A percentile compares a stretch with the other conserved stretches of the same genome.
phyloP scores from a whole-genome alignment of 78 protist genomes.

The Isochrysis galbana region DNA sequence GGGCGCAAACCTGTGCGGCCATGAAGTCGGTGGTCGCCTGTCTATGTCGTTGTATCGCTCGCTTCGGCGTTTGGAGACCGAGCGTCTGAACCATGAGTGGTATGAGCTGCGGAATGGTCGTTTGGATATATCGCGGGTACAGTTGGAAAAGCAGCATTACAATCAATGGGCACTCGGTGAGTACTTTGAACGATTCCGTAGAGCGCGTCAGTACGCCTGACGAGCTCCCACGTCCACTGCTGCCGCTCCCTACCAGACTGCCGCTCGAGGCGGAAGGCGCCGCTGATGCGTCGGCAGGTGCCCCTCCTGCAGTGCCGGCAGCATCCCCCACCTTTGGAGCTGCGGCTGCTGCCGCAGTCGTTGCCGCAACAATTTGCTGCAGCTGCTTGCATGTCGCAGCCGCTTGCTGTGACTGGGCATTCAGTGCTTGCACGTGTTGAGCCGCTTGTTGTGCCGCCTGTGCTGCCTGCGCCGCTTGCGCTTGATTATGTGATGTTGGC shows the following conservation, averaged over 20 bases:
- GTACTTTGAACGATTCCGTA: constrained; percentile 70
- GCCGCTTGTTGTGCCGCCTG: not conserved
- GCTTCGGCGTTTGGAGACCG: constrained; percentile 47
- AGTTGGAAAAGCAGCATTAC: constrained; percentile 87
- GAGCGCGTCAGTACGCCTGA: not conserved
- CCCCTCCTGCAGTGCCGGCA: not conserved
- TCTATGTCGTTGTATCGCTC: not conserved
- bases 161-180: constrained; percentile 90
- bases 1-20: too few relatives aligned
- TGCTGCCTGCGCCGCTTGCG: not conserved
- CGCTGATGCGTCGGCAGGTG: not conserved
- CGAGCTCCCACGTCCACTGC: not conserved
- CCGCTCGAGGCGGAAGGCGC: not conserved
- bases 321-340: not conserved
- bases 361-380: not conserved
- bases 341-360: not conserved
- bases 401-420: not conserved
- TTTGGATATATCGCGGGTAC: constrained; percentile 54
- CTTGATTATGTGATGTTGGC: not conserved
- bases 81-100: constrained; percentile 73
- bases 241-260: not conserved
- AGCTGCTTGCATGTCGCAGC: not conserved
- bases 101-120: constrained; percentile 59
- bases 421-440: not conserved
- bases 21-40: constrained; percentile 74